These are phyloP conservation scores for Rhizomucor pusillus DNA, from an alignment of 371 early-diverging fungal species.

Conservation along the genomic window DNA sequence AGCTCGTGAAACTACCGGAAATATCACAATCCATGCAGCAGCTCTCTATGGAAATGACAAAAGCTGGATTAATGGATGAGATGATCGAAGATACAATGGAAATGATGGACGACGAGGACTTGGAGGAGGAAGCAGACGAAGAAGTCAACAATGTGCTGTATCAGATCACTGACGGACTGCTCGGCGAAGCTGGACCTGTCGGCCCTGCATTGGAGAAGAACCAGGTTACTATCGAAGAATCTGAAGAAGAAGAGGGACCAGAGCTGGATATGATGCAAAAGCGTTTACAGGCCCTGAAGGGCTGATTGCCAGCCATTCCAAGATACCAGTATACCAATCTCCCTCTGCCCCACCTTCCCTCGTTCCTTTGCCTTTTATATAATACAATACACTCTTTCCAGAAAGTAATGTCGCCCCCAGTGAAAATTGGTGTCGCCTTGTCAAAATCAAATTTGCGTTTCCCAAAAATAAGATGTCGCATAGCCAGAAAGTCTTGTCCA, in stretches of 20 bases:
- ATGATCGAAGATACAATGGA: conserved; percentile 93
- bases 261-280: conserved; percentile 85
- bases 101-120: conserved; percentile 80
- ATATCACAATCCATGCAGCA: conserved; percentile 82
- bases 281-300: conserved; percentile 65
- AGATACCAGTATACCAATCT: no score
- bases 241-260: conserved; percentile 65
- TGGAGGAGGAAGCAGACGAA: conserved; percentile 94
- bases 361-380: no score
- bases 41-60: conserved; percentile 87
- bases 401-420: no score
- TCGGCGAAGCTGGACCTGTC: conserved; percentile 69
- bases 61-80: conserved; percentile 95
- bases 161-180: conserved; percentile 86
- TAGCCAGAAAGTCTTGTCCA: no score
- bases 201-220: conserved; percentile 53
- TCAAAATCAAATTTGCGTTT: no score
- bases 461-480: no score
- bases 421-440: no score
- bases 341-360: no score
- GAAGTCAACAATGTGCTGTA: conserved; percentile 89
- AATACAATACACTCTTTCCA: no score
- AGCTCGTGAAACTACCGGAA: conserved; percentile 81
- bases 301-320: no score
- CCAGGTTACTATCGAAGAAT: conserved; percentile 37